A percentile compares a stretch with the other conserved stretches of the same genome.
Evolutionary conservation across 2,329 filamentous ascomycete genomes (phyloP).

Genomic region (Thielaviopsis musarum): DNA sequence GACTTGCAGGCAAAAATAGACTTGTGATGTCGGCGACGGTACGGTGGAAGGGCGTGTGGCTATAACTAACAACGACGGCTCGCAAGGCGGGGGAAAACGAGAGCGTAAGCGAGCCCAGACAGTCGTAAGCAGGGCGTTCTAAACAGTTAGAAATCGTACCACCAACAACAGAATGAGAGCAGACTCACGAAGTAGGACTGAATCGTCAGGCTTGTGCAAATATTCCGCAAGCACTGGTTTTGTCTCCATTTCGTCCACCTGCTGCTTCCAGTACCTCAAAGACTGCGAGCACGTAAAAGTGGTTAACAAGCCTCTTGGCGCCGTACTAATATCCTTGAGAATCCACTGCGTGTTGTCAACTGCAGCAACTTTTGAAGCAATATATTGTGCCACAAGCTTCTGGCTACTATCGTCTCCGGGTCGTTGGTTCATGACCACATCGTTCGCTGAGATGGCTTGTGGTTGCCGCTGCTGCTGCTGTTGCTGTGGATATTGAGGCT

Average conservation of each 20-base stretch:
- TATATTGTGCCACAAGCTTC: conserved; percentile 30
- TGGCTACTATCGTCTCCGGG: conserved; percentile 31
- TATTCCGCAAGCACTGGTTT: conserved; percentile 31
- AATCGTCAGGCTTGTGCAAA: conserved; percentile 30
- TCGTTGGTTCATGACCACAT: conserved; percentile 32
- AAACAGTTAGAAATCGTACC: conserved; percentile 11
- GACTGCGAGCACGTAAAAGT: conserved; percentile 38
- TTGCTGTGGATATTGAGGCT: conserved; percentile 23
- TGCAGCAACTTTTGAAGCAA: conserved; percentile 26
- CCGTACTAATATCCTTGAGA: conserved; percentile 27
- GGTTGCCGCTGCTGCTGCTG: conserved; percentile 18
- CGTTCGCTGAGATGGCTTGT: conserved; percentile 24
- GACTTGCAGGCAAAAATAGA: conserved; percentile 15
- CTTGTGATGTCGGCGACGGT: conserved; percentile 29
- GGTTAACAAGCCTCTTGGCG: conserved; percentile 34
- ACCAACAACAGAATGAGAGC: not conserved
- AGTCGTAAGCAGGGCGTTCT: conserved; percentile 44
- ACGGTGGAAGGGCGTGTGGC: conserved; percentile 39
- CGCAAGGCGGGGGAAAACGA: conserved; percentile 31
- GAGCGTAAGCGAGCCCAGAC: conserved; percentile 33
- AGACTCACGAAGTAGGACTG: conserved; percentile 26
- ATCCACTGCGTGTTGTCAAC: conserved; percentile 34
- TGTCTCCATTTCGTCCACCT: conserved; percentile 25
- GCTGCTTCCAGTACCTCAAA: conserved; percentile 31
- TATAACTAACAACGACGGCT: conserved; percentile 34